Conservation (phyloP, 1,284 basidiomycete species). For the Neonothopanus nambi region DNA sequence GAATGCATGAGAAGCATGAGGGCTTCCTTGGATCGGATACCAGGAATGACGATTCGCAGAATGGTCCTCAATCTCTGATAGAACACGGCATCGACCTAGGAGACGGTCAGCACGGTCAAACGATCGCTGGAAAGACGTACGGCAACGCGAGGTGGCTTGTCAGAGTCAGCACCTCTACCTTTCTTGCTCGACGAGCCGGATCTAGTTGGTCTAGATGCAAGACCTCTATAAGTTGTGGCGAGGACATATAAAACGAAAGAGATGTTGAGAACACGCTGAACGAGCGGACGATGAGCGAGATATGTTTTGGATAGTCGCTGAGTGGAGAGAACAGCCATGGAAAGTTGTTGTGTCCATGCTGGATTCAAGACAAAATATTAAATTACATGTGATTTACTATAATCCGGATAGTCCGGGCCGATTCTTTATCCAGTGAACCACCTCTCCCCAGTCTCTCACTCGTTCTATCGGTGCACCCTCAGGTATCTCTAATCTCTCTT, state of each 20-base stretch:
- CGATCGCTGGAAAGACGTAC: constrained; percentile 40
- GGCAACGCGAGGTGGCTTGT: constrained; percentile 60
- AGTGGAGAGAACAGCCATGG: constrained; percentile 28
- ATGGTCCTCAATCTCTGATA: constrained; percentile 80
- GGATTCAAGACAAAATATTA: background rate
- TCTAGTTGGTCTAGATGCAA: constrained; percentile 42
- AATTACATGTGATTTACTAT: background rate
- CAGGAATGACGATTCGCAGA: constrained; percentile 88
- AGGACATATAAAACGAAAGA: constrained; percentile 68
- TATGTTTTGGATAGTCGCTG: constrained; percentile 54
- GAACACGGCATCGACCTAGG: constrained; percentile 88
- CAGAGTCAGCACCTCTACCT: constrained; percentile 30
- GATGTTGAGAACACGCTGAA: constrained; percentile 69
- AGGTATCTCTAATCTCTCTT: constrained; percentile 47
- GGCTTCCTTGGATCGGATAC: constrained; percentile 83
- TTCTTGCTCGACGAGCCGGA: constrained; percentile 34
- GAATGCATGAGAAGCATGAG: constrained; percentile 87
- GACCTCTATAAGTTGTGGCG: constrained; percentile 51
- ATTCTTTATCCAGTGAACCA: constrained; percentile 47
- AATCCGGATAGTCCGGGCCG: background rate
- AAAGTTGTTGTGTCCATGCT: no score
- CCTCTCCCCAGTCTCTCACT: constrained; percentile 58
- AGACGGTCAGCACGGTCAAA: constrained; percentile 4
- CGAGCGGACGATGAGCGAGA: constrained; percentile 58
- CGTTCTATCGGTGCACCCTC: constrained; percentile 45